phyloP scores from a whole-genome alignment of 164 flowering plant species.

The Vitis vinifera region DNA sequence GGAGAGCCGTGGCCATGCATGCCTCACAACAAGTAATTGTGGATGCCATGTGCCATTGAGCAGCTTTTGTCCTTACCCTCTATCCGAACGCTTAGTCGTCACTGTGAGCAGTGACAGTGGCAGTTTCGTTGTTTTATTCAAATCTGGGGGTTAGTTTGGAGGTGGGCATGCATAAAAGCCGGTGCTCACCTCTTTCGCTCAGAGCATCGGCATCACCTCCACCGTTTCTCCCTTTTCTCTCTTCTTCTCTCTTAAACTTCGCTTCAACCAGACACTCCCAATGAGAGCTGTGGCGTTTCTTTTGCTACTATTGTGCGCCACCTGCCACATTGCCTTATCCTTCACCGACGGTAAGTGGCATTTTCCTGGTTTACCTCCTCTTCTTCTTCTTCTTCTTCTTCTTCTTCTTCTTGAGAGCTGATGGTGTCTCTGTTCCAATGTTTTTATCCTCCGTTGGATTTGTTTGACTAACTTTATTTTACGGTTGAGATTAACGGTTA shows the following conservation, averaged over 20 bases:
- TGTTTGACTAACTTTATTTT: background rate
- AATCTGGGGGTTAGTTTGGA: slow-evolving; percentile 7
- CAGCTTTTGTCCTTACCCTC: slow-evolving; percentile 17
- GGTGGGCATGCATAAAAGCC: slow-evolving; percentile 27
- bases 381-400: too few relatives aligned
- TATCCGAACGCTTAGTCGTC: background rate
- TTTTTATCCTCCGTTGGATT: too few relatives aligned
- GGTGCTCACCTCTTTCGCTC: background rate
- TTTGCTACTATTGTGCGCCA: slow-evolving; percentile 28
- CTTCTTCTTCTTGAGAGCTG: too few relatives aligned
- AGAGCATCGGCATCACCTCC: background rate
- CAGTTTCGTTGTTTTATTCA: background rate
- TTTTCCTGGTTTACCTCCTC: too few relatives aligned
- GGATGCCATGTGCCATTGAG: slow-evolving; percentile 7
- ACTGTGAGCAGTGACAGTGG: too few relatives aligned
- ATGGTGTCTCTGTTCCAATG: background rate
- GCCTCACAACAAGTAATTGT: background rate
- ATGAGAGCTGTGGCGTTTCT: slow-evolving; percentile 19
- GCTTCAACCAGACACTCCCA: background rate
- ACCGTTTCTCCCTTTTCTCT: background rate
- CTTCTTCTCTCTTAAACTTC: slow-evolving; percentile 3
- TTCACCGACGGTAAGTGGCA: slow-evolving; percentile 30
- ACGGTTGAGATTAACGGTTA: background rate
- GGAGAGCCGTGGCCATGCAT: background rate
- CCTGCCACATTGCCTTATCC: slow-evolving; percentile 21